A percentile compares a stretch with the other conserved stretches of the same genome.
Evolutionary conservation across 2,329 filamentous ascomycete genomes (phyloP).

Genomic region (Coniosporium tulheliwenetii): DNA sequence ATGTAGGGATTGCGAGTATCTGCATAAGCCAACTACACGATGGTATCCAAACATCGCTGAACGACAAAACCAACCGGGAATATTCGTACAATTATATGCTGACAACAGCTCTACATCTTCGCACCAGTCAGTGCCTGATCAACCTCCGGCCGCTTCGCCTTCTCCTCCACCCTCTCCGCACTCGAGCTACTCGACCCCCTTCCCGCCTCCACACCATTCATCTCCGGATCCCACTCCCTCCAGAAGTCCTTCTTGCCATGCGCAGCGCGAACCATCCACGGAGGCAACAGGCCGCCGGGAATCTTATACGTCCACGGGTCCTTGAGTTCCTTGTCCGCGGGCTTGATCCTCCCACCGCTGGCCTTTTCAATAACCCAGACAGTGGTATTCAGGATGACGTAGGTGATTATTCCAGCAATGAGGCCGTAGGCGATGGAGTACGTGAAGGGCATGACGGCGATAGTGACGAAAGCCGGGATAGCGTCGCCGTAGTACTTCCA

Average conservation of each 20-base stretch:
- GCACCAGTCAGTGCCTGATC: too few relatives aligned
- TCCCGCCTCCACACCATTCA: too few relatives aligned
- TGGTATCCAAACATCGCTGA: too few relatives aligned
- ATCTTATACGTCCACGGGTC: slow-evolving; percentile 70
- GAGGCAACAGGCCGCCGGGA: slow-evolving; percentile 57
- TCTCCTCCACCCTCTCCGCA: too few relatives aligned
- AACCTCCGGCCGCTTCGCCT: too few relatives aligned
- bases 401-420: slow-evolving; percentile 64
- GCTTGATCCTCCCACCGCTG: slow-evolving; percentile 54
- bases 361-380: slow-evolving; percentile 54
- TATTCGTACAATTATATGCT: too few relatives aligned
- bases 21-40: too few relatives aligned
- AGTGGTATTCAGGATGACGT: slow-evolving; percentile 57
- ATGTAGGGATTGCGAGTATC: too few relatives aligned
- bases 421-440: slow-evolving; percentile 80
- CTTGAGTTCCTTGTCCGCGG: slow-evolving; percentile 59
- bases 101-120: too few relatives aligned
- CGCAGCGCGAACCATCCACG: slow-evolving; percentile 50
- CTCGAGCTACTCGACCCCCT: too few relatives aligned
- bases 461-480: slow-evolving; percentile 69
- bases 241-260: slow-evolving; percentile 63
- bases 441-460: slow-evolving; percentile 77
- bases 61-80: too few relatives aligned
- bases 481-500: slow-evolving; percentile 77
- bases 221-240: slow-evolving; percentile 19